Percentiles rank a stretch among this genome's conserved stretches.
phyloP scores from a whole-genome alignment of 169 alveolate species.

The Fabrea salina region DNA sequence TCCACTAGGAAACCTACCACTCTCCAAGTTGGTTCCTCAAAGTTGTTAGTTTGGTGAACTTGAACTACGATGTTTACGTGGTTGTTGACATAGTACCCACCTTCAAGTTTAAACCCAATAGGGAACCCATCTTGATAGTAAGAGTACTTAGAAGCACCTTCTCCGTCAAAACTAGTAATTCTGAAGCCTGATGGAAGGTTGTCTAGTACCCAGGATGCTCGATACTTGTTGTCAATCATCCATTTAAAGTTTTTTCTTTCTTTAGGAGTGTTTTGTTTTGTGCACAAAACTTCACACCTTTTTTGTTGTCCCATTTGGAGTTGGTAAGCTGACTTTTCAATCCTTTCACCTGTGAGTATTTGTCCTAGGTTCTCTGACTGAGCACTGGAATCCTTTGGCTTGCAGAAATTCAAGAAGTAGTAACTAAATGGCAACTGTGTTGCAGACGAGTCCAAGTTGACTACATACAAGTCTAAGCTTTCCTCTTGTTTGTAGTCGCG shows the following conservation, averaged over 20 bases:
- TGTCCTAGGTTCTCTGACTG: background rate
- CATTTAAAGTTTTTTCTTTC: conserved; percentile 12
- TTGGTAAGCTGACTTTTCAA: conserved; percentile 1
- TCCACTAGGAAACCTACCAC: conserved; percentile 35
- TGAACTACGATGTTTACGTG: conserved; percentile 5
- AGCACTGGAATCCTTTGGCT: background rate
- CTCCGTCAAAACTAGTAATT: background rate
- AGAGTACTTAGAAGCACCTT: background rate
- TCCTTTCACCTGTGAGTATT: background rate
- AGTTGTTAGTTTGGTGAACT: background rate
- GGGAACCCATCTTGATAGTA: conserved; percentile 34
- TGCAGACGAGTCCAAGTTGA: conserved; percentile 14
- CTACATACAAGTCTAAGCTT: background rate
- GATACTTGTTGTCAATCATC: conserved; percentile 26
- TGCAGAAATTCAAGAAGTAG: conserved; percentile 33
- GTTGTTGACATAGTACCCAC: background rate
- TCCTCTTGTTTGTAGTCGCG: conserved; percentile 1
- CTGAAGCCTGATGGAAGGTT: conserved; percentile 23
- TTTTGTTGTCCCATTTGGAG: background rate
- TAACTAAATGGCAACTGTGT: conserved; percentile 26
- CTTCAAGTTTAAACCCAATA: background rate
- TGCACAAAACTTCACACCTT: background rate
- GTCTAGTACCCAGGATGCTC: conserved; percentile 23
- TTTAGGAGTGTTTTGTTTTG: background rate
- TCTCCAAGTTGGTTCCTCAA: background rate